Evolutionary conservation across 1,139 yeast species (phyloP).

Genomic region (Wickerhamomyces sp.): DNA sequence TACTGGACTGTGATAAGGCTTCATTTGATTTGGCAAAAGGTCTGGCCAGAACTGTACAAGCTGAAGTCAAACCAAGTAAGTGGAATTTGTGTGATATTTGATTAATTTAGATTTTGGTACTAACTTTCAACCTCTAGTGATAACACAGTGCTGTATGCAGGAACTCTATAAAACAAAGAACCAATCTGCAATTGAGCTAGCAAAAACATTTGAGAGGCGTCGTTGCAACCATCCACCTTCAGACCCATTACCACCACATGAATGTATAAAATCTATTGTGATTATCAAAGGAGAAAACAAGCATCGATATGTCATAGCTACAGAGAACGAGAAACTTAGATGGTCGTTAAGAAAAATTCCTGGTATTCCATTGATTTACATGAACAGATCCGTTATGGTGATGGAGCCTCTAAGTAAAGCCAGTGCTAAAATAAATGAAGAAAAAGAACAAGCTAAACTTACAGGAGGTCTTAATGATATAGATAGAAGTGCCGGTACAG

Average conservation of each 20-base stretch:
- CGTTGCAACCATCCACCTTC: constrained; percentile 57
- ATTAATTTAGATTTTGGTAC: background rate
- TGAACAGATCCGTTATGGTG: constrained; percentile 89
- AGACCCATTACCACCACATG: constrained; percentile 63
- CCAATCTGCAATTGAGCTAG: constrained; percentile 71
- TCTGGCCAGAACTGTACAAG: constrained; percentile 77
- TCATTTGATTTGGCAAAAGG: constrained; percentile 75
- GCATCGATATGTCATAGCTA: constrained; percentile 85
- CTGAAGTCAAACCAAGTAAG: constrained; percentile 67
- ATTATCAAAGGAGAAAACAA: constrained; percentile 72
- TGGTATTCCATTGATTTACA: constrained; percentile 84
- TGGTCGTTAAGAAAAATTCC: constrained; percentile 68
- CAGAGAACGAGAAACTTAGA: constrained; percentile 71
- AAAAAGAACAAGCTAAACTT: constrained; percentile 62
- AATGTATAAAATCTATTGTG: constrained; percentile 73
- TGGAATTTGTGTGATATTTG: background rate
- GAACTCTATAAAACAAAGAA: constrained; percentile 68
- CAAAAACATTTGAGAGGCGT: constrained; percentile 80
- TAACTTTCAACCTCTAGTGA: constrained; percentile 39
- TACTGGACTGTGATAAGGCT: constrained; percentile 58
- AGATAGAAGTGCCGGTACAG: constrained; percentile 16
- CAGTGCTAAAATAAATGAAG: constrained; percentile 50
- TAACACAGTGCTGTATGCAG: constrained; percentile 94
- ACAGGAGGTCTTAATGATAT: constrained; percentile 66
- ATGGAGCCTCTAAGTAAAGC: constrained; percentile 89